A percentile compares a stretch with the other conserved stretches of the same genome.
phyloP scores from a whole-genome alignment of 768 basidiomycete species.

The Boletus rex-veris region DNA sequence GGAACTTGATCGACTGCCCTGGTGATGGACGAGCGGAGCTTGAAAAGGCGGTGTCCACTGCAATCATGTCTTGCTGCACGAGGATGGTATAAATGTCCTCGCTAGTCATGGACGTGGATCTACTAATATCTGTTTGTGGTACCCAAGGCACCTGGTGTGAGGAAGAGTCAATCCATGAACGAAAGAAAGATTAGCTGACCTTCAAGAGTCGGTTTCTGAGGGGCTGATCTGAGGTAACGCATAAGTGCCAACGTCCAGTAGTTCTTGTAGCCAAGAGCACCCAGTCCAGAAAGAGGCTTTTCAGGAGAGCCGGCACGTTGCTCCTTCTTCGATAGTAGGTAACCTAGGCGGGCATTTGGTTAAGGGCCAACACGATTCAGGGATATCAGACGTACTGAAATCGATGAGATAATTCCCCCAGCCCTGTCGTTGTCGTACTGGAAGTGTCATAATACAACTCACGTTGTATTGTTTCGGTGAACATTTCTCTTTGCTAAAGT shows the following conservation, averaged over 20 bases:
- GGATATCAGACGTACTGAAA: conserved; percentile 62
- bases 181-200: conserved; percentile 45
- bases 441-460: conserved; percentile 99
- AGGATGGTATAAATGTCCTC: conserved; percentile 85
- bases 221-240: conserved; percentile 64
- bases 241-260: conserved; percentile 93
- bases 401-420: conserved; percentile 98
- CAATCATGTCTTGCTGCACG: conserved; percentile 71
- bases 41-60: conserved; percentile 43
- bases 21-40: conserved; percentile 62
- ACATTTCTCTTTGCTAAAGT: conserved; percentile 98
- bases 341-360: conserved; percentile 54
- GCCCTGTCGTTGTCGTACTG: conserved; percentile 88
- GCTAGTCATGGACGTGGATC: conserved; percentile 83
- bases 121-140: conserved; percentile 65
- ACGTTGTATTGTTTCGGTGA: conserved; percentile 96
- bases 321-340: conserved; percentile 94
- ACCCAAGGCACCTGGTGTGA: conserved; percentile 19
- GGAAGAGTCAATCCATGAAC: conserved; percentile 11
- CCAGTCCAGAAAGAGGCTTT: conserved; percentile 90
- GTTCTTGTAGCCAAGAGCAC: conserved; percentile 89
- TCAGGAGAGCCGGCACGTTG: conserved; percentile 88
- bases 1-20: conserved; percentile 74
- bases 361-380: conserved; percentile 3
- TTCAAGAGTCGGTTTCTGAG: conserved; percentile 66